These are phyloP conservation scores for Anthracocystis walkeri DNA, from an alignment of 1,284 basidiomycete species.

Conservation along the genomic window DNA sequence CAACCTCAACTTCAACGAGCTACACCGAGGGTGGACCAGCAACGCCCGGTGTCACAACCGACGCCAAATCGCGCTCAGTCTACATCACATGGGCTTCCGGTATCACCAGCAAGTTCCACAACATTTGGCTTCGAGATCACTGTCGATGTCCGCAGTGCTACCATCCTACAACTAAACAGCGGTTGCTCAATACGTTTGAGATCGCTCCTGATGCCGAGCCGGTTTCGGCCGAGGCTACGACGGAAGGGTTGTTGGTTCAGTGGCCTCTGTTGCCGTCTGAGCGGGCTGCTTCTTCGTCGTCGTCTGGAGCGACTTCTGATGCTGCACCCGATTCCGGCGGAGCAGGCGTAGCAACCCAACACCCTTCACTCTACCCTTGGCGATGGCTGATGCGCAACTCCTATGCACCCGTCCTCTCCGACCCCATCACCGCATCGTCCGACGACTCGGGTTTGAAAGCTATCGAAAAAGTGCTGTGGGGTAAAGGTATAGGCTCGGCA, in stretches of 20 bases:
- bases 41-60: constrained; percentile 29
- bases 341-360: constrained; percentile 61
- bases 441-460: constrained; percentile 31
- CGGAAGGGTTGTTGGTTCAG: constrained; percentile 77
- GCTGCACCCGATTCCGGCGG: constrained; percentile 10
- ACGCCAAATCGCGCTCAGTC: constrained; percentile 26
- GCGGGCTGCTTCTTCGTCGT: constrained; percentile 11
- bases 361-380: constrained; percentile 87
- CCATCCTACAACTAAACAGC: constrained; percentile 89
- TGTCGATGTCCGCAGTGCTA: constrained; percentile 90
- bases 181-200: constrained; percentile 88
- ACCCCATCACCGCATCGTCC: constrained; percentile 73
- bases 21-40: constrained; percentile 32
- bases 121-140: constrained; percentile 83
- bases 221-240: constrained; percentile 74
- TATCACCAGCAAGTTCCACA: constrained; percentile 71
- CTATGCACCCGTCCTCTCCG: constrained; percentile 76
- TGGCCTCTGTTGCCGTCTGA: constrained; percentile 68
- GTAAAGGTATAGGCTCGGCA: constrained; percentile 78
- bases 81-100: constrained; percentile 52
- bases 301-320: neutral
- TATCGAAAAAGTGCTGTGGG: constrained; percentile 76
- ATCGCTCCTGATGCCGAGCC: constrained; percentile 82
- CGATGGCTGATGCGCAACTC: constrained; percentile 81
- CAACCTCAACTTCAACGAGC: constrained; percentile 8